Evolutionary conservation across 345 rosid species (phyloP), one percentile per base, ranked within the genome.

Genomic region (Eucalyptus pauciflora): DNA sequence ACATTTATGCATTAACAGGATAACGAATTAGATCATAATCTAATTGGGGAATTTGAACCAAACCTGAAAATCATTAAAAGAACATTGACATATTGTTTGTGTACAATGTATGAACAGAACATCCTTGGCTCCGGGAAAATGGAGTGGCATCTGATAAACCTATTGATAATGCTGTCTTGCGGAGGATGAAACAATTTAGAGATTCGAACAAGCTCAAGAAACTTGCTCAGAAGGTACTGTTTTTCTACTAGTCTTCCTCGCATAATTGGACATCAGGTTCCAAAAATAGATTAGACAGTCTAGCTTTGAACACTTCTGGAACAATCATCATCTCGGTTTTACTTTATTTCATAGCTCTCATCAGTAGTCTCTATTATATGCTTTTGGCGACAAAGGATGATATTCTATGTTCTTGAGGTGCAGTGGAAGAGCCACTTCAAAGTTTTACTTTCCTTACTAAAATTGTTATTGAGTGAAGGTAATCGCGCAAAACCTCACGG

Each of bases 181-280:
- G 86, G 46, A 95, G 99, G 94, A 93, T 97, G 96, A 97, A 94
- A 93, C 99, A 96, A 90, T 96, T 97, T 88, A 94, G 98, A 48
- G 98, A 95, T 17, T 95, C 96, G 97, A 97, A 97, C 92, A 97
- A 97, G 93, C 92, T 97, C 81, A 96, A 96, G 94, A 96, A 95
- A 92, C 98, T 97, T 83, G 99, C 99, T 81, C 89, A 96, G 88
- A 96, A 95, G 98, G 99, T 97, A 93, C 37, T 86, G 81, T 27
- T 37, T 52, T 49, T 5, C 17, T 13, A n/a, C 71, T 62, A 62
- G 17, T 62, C 71, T 54, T 20, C 60, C 60, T 54, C 25, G 5
- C 25, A 54, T 54, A 54, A 54, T 54, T 54, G 25, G 60, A 22
- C 60, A 20, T 54, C 27, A 54, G 60, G 4, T 54, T 54, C 60